A percentile compares a stretch with the other conserved stretches of the same genome.
Evolutionary conservation across 2,329 filamentous ascomycete genomes (phyloP).

Genomic region (Hypoxylon sp.): DNA sequence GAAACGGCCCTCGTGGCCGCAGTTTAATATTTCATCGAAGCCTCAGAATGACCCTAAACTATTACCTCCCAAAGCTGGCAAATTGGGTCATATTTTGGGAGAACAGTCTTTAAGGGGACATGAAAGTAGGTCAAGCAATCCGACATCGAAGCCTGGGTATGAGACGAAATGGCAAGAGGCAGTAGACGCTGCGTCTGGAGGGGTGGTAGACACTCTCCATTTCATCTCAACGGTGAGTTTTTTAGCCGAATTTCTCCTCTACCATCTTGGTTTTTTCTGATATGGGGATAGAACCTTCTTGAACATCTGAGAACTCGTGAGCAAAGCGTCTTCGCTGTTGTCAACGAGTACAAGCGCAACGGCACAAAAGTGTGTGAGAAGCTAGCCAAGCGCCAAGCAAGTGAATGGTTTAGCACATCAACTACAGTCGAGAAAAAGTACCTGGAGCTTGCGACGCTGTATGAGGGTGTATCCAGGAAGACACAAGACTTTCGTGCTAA

Average conservation of each 20-base stretch:
- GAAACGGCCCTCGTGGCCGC: slow-evolving; percentile 7
- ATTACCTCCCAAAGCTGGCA: neutral
- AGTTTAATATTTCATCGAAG: neutral
- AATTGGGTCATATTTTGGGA: neutral
- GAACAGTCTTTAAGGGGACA: neutral
- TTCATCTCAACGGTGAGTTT: slow-evolving; percentile 35
- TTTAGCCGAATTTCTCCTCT: neutral
- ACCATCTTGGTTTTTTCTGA: slow-evolving; percentile 11
- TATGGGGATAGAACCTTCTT: slow-evolving; percentile 29
- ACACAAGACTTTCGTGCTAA: slow-evolving; percentile 30
- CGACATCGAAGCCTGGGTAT: neutral
- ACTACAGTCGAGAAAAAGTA: slow-evolving; percentile 20
- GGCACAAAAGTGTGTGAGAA: slow-evolving; percentile 29
- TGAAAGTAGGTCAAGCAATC: neutral
- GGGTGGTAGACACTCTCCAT: slow-evolving; percentile 40
- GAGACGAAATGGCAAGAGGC: slow-evolving; percentile 39
- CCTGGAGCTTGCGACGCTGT: slow-evolving; percentile 26
- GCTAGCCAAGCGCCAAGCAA: slow-evolving; percentile 30
- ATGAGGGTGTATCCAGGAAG: slow-evolving; percentile 29
- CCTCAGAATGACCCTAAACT: neutral
- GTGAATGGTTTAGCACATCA: slow-evolving; percentile 29
- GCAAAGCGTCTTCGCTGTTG: slow-evolving; percentile 34
- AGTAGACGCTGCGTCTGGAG: slow-evolving; percentile 35
- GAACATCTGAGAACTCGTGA: slow-evolving; percentile 40
- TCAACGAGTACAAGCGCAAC: slow-evolving; percentile 42